phyloP scores from a whole-genome alignment of 805 yeast genomes.

The Metahyphopichia silvanorum region DNA sequence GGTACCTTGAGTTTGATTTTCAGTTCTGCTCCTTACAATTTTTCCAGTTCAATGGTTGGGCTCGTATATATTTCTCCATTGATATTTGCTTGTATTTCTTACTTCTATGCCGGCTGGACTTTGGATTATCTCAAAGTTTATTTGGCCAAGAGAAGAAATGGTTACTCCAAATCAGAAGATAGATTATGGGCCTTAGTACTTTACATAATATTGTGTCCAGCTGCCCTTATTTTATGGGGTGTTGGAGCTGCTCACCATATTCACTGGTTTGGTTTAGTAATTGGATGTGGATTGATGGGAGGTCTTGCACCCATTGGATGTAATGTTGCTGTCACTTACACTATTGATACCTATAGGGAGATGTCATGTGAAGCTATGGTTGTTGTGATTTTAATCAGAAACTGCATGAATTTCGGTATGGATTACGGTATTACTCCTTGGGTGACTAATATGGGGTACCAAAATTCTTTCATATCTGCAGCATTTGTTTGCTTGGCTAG shows the following conservation, averaged over 20 bases:
- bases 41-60: constrained; percentile 45
- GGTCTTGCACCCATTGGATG: constrained; percentile 55
- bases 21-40: constrained; percentile 47
- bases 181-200: constrained; percentile 50
- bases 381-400: constrained; percentile 49
- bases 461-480: constrained; percentile 55
- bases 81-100: constrained; percentile 42
- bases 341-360: neutral
- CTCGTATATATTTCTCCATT: constrained; percentile 52
- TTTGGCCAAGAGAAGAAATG: constrained; percentile 48
- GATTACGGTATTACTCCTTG: constrained; percentile 61
- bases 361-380: neutral
- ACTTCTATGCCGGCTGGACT: constrained; percentile 46
- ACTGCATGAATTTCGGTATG: constrained; percentile 57
- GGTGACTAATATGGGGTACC: constrained; percentile 49
- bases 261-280: constrained; percentile 50
- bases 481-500: constrained; percentile 50
- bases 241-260: constrained; percentile 55
- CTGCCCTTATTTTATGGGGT: constrained; percentile 60
- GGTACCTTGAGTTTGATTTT: constrained; percentile 46
- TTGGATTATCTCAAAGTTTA: constrained; percentile 49
- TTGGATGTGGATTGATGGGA: constrained; percentile 55
- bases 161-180: constrained; percentile 55
- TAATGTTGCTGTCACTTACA: constrained; percentile 43
- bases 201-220: constrained; percentile 50